A percentile compares a stretch with the other conserved stretches of the same genome.
These are phyloP conservation scores for Hanseniaspora nectarophila DNA, from an alignment of 805 yeast species.

Conservation along the genomic window DNA sequence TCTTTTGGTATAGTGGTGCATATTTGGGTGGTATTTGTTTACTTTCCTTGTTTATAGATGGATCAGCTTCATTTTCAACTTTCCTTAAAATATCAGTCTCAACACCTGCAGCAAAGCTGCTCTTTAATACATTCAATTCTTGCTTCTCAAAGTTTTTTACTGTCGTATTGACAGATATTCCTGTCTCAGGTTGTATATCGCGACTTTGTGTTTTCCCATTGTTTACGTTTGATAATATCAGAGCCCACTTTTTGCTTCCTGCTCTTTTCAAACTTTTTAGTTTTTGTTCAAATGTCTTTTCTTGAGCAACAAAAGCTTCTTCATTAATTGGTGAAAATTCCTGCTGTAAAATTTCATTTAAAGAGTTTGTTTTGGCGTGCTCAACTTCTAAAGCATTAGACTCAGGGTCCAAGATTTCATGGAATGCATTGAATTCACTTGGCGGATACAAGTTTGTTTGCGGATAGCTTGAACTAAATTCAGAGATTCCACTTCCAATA, in stretches of 20 bases:
- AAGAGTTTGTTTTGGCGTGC: background rate
- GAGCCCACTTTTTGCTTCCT: background rate
- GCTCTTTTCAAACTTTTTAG: background rate
- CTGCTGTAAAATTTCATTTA: background rate
- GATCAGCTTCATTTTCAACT: background rate
- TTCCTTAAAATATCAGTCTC: slow-evolving; percentile 6
- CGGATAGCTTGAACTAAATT: background rate
- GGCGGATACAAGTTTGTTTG: slow-evolving; percentile 6
- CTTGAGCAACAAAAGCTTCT: background rate
- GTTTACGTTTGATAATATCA: background rate
- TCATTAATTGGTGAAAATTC: background rate
- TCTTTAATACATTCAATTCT: background rate
- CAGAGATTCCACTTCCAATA: background rate
- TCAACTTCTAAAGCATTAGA: background rate
- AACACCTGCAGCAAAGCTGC: background rate
- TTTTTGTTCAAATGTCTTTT: background rate
- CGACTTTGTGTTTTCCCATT: background rate
- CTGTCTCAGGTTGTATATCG: background rate
- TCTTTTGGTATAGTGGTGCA: background rate
- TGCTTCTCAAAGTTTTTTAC: background rate
- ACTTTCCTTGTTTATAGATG: background rate
- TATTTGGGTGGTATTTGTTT: background rate
- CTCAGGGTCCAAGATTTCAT: slow-evolving; percentile 2
- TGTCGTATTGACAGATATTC: background rate
- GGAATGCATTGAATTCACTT: background rate